Evolutionary conservation across 345 rosid species (phyloP), one percentile per base, ranked within the genome.

Genomic region (Sisymbrium irio): DNA sequence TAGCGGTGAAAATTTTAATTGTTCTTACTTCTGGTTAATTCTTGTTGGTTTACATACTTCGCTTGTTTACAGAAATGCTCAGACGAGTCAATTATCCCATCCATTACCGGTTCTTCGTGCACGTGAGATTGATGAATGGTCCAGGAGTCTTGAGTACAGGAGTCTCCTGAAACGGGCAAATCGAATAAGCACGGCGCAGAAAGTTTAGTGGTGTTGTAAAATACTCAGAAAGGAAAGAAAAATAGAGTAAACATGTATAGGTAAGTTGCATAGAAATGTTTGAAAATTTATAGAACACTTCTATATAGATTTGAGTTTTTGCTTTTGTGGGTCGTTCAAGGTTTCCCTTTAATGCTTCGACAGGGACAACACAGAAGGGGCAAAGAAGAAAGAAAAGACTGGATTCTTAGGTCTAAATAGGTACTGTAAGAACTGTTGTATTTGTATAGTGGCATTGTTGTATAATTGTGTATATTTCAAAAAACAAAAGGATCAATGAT

Each of bases 61-160:
- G 4, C 5, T 64, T 33, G 35, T 78, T 20, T 81, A 65, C 82
- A 94, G 98, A 85, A 91, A 94, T 77, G 96, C 97, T 80, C 98
- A 91, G 87, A 94, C 92, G 4, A 86, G 93, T 73, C 93, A 91
- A 78, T 83, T 94, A 44, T 94, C 96, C 27, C 98, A 91, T 74
- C 98, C 98, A 32, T 77, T 91, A 73, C 98, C 96, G 5, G 97
- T 94, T 78, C 91, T 94, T n/a, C 98, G 97, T 44, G 98, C 98
- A 41, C 93, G 97, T 46, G 97, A 94, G 83, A 88, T 91, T 58
- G 98, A 91, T 66, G 91, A 87, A 35, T 94, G 97, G 98, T 91
- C 98, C 14, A 87, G 90, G 82, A 88, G 95, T 84, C 77, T 42
- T 18, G 93, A 86, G 12, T 94, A 89, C 75, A 83, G 39, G 36